These are phyloP conservation scores for Suhomyces kunorum DNA, from an alignment of 1,139 yeast genomes.

Conservation along the genomic window DNA sequence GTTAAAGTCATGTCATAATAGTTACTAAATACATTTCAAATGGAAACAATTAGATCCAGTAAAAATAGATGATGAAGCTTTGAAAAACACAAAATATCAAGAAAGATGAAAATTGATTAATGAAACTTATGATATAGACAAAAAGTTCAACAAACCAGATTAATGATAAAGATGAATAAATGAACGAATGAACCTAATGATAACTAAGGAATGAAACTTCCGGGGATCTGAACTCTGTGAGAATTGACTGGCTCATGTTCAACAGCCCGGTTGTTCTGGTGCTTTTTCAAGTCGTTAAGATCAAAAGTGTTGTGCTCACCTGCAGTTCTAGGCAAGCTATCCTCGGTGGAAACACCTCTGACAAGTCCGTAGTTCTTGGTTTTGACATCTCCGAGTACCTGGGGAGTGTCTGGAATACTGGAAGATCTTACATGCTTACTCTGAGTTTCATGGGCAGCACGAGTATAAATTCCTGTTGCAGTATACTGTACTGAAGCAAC, in stretches of 20 bases:
- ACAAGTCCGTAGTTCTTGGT: slow-evolving; percentile 3
- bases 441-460: too few species aligned
- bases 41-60: background rate
- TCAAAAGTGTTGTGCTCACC: background rate
- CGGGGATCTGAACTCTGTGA: slow-evolving; percentile 6
- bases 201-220: slow-evolving; percentile 7
- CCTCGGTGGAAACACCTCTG: slow-evolving; percentile 1
- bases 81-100: too few species aligned
- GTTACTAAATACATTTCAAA: background rate
- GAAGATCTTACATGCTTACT: slow-evolving; percentile 2
- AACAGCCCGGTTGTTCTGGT: background rate
- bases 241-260: background rate
- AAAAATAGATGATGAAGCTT: too few species aligned
- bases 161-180: background rate
- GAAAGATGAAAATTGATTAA: background rate
- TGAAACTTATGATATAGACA: background rate
- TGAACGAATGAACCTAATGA: background rate
- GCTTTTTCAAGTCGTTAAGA: too few species aligned
- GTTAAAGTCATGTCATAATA: background rate
- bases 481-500: slow-evolving; percentile 5
- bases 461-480: too few species aligned
- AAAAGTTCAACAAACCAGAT: background rate
- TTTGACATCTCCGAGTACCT: too few species aligned
- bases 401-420: too few species aligned
- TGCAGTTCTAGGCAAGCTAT: slow-evolving; percentile 7